Evolutionary conservation across 208 protist genomes (phyloP), one percentile per base, ranked within the genome.

Genomic region (Tritrichomonas musculus): DNA sequence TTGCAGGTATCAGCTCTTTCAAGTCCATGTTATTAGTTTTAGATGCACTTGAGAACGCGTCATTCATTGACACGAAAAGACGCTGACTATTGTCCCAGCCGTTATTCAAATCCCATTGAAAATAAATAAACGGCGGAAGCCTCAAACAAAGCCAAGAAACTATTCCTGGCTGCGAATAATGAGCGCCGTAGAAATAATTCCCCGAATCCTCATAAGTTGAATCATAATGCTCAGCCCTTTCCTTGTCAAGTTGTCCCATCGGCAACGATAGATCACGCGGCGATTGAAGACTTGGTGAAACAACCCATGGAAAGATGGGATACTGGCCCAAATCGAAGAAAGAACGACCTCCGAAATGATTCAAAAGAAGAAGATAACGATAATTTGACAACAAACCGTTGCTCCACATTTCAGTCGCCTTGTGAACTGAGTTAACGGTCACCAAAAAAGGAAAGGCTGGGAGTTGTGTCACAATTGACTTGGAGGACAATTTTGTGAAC

Each of bases 221-320:
- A 30, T 88, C 41, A 57, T 57, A 88, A 36, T 88, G n/a, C 1
- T 14, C 47, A 3, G 77, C 41, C 5, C 47, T 27, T 33, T 88
- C 47, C 22, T 25, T 2, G 13, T n/a, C 20, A 9, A 88, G 47
- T 36, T 88, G 77, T 39, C 77, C 77, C 47, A 88, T 88, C 57
- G 77, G 77, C 11, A 55, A 36, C 0, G 77, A 60, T 20, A 88
- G 25, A 36, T 88, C 77, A 11, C 77, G 0, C 17, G 5, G 11
- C 39, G 13, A 1, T 36, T 60, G 47, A 0, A 39, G 27, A 14
- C 0, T 2, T 39, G 77, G 77, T 30, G 77, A 88, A 22, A 30
- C n/a, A 5, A 88, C 47, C 77, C 77, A 88, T 39, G 77, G 77
- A 57, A 88, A 88, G 44, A 88, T 47, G 27, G 77, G 77, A 60